These are phyloP conservation scores for Leccinum ponderosum DNA, from an alignment of 1,284 basidiomycete species.

Conservation along the genomic window DNA sequence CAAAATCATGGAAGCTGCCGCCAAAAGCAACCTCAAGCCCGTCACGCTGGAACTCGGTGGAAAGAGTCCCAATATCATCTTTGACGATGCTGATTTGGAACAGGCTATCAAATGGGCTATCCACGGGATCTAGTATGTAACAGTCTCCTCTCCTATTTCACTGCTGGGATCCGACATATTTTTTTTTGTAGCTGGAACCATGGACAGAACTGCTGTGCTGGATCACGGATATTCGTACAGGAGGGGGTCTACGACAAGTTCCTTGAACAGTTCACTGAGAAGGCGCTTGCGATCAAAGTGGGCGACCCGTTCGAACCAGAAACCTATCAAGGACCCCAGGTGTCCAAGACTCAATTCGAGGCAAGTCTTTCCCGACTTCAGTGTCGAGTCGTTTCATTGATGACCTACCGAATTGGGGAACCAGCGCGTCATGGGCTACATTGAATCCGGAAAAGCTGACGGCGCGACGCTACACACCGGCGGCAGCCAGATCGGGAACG, in stretches of 20 bases:
- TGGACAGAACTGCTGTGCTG: constrained; percentile 70
- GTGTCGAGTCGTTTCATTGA: background rate
- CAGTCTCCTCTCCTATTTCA: background rate
- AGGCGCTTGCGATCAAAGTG: constrained; percentile 51
- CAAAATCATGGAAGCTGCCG: constrained; percentile 68
- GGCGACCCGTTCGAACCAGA: constrained; percentile 66
- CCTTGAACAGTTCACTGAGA: constrained; percentile 45
- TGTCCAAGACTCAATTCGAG: constrained; percentile 55
- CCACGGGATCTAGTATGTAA: constrained; percentile 56
- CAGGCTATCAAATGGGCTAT: constrained; percentile 66
- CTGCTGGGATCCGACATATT: background rate
- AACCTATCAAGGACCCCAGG: constrained; percentile 75
- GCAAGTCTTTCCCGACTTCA: background rate
- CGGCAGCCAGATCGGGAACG: constrained; percentile 58
- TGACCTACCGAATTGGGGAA: background rate
- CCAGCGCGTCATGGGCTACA: constrained; percentile 15
- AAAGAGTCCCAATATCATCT: constrained; percentile 66
- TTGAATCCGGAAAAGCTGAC: constrained; percentile 9
- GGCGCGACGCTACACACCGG: constrained; percentile 61
- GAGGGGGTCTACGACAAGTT: constrained; percentile 64
- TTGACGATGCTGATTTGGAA: constrained; percentile 56
- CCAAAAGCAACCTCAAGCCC: constrained; percentile 67
- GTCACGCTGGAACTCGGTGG: constrained; percentile 78
- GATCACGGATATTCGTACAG: constrained; percentile 71
- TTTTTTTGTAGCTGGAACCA: constrained; percentile 54